These are phyloP conservation scores for Carex scoparia DNA, from an alignment of 176 grass and related monocot species.

Conservation along the genomic window DNA sequence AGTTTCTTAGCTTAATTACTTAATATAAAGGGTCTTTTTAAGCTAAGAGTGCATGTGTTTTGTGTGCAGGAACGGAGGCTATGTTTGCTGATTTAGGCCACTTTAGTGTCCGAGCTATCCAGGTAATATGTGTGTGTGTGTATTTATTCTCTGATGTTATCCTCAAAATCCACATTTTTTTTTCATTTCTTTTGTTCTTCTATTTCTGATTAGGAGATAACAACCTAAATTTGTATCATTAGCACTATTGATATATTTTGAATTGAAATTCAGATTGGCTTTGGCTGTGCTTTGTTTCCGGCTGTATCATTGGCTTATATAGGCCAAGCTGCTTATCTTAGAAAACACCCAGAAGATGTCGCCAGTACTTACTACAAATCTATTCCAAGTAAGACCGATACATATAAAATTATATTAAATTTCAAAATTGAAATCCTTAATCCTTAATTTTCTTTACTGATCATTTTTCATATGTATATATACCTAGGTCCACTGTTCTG, in stretches of 20 bases:
- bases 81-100: conserved; percentile 71
- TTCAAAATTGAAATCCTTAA: background rate
- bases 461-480: background rate
- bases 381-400: conserved; percentile 36
- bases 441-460: background rate
- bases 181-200: background rate
- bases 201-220: background rate
- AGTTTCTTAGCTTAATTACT: background rate
- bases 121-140: no score
- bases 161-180: no score
- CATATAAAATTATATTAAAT: background rate
- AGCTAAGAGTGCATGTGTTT: no score
- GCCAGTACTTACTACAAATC: conserved; percentile 53
- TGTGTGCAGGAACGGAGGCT: conserved; percentile 40
- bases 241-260: background rate
- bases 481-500: conserved; percentile 50
- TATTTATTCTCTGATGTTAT: no score
- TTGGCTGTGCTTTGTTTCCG: conserved; percentile 35
- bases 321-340: conserved; percentile 61
- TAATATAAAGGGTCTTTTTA: no score
- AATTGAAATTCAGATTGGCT: conserved; percentile 43
- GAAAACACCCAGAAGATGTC: conserved; percentile 27
- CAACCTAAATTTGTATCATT: background rate
- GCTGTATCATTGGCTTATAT: conserved; percentile 51
- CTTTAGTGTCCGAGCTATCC: conserved; percentile 51